Percentiles rank a stretch among this genome's conserved stretches.
phyloP scores from a whole-genome alignment of 352 stramenopile genomes.

The Blastocystis sp. region DNA sequence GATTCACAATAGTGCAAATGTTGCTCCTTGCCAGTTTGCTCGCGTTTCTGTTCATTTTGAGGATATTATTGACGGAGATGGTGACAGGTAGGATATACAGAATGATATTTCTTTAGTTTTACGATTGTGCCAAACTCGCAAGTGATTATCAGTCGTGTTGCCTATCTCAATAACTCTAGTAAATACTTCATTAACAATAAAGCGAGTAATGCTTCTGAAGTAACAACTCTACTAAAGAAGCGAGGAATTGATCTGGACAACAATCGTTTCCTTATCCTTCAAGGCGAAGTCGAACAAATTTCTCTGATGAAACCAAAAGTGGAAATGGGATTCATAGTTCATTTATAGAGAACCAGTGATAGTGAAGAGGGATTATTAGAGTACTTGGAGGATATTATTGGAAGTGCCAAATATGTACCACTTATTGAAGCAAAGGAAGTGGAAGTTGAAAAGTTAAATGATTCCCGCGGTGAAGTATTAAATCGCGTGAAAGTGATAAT shows the following conservation, averaged over 20 bases:
- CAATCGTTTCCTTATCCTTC: slow-evolving; percentile 97
- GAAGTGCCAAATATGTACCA: slow-evolving; percentile 91
- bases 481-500: slow-evolving; percentile 87
- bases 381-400: slow-evolving; percentile 99
- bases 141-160: slow-evolving; percentile 83
- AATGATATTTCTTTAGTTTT: slow-evolving; percentile 62
- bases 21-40: slow-evolving; percentile 82
- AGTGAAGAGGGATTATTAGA: slow-evolving; percentile 95
- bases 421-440: slow-evolving; percentile 83
- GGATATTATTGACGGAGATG: slow-evolving; percentile 84
- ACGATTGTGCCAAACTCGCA: slow-evolving; percentile 79
- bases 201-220: slow-evolving; percentile 80
- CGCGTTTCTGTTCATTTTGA: slow-evolving; percentile 93
- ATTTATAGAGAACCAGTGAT: slow-evolving; percentile 66
- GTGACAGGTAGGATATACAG: slow-evolving; percentile 64
- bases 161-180: slow-evolving; percentile 84
- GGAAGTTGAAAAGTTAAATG: slow-evolving; percentile 84
- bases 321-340: slow-evolving; percentile 54
- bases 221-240: slow-evolving; percentile 82
- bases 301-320: slow-evolving; percentile 99
- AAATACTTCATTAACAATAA: slow-evolving; percentile 92
- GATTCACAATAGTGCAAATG: slow-evolving; percentile 87
- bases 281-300: slow-evolving; percentile 94
- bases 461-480: slow-evolving; percentile 83
- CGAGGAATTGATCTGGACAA: slow-evolving; percentile 98